A percentile compares a stretch with the other conserved stretches of the same genome.
These are phyloP conservation scores for Raphanus hybrid DNA, from an alignment of 441 rosid species.

Conservation along the genomic window DNA sequence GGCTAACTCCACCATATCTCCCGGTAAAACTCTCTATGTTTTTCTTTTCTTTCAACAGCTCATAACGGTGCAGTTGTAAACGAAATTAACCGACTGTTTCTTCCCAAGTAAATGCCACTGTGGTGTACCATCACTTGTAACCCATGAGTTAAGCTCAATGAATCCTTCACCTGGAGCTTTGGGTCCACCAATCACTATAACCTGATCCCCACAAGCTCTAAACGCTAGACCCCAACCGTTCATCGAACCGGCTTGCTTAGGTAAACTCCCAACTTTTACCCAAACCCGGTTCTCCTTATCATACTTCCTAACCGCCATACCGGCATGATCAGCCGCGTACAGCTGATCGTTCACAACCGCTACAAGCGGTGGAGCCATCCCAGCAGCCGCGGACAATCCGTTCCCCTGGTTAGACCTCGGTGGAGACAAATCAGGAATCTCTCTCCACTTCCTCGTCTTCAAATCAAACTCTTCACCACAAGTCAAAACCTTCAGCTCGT, in stretches of 20 bases:
- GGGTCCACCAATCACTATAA: slow-evolving; percentile 73
- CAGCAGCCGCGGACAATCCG: slow-evolving; percentile 13
- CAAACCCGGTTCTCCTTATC: slow-evolving; percentile 58
- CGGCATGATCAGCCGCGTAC: slow-evolving; percentile 74
- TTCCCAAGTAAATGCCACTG: slow-evolving; percentile 69
- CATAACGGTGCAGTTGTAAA: slow-evolving; percentile 86
- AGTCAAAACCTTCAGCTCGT: too few relatives aligned
- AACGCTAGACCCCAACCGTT: slow-evolving; percentile 97
- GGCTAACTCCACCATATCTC: slow-evolving; percentile 9
- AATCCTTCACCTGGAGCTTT: slow-evolving; percentile 55
- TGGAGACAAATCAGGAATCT: too few relatives aligned
- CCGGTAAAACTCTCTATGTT: neutral
- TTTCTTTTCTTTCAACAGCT: slow-evolving; percentile 57
- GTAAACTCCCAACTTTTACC: slow-evolving; percentile 61
- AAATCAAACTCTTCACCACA: too few relatives aligned
- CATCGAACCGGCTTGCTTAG: slow-evolving; percentile 59
- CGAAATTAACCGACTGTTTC: slow-evolving; percentile 62
- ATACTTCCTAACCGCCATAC: slow-evolving; percentile 60
- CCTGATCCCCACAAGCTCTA: slow-evolving; percentile 73
- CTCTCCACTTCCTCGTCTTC: too few relatives aligned
- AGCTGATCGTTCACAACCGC: slow-evolving; percentile 82
- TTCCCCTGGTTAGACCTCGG: too few relatives aligned
- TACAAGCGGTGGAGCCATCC: slow-evolving; percentile 78
- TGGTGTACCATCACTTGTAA: slow-evolving; percentile 59
- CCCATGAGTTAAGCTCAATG: slow-evolving; percentile 77